Evolutionary conservation across 179 eudicot genomes (phyloP), one percentile per base, ranked within the genome.

Genomic region (Dionaea muscipula): DNA sequence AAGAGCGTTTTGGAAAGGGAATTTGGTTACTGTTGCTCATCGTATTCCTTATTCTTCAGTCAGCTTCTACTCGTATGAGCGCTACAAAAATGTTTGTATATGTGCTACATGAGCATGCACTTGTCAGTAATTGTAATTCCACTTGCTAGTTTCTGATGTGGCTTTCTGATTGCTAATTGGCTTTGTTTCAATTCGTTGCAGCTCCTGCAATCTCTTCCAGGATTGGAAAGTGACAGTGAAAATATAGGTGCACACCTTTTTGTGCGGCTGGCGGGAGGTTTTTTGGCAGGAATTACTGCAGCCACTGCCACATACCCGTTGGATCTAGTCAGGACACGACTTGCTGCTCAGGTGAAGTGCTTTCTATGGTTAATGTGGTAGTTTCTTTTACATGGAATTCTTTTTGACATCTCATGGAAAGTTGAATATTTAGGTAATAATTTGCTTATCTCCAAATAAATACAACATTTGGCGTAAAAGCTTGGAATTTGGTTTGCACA

Each of bases 251-350:
- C 94, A 46, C 88, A 91, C 53, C 53, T 91, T 61, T 72, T 79
- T 51, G 72, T 86, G 66, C 81, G 91, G 33, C 76, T 91, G 54
- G 47, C 73, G 9, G 86, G 95, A 68, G 98, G 98, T 33, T 89
- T 94, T 63, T 69, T 91, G 70, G 85, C 98, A 64, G 98, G 98
- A 68, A 57, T 91, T 48, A 91, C 98, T 43, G 85, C 98, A 52
- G 95, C 98, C 33, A 61, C 94, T 31, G 69, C 62, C 51, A 84
- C 98, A 27, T 91, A 91, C 55, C 98, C 95, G 16, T 78, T 91
- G 71, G 98, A 91, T 69, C 79, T 91, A 66, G 91, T 91, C 55
- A 75, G 98, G 74, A 91, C 98, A 20, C 90, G 98, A 39, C 88
- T 91, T 77, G 83, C 98, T 51, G 91, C 95, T 38, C 98, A 91